phyloP scores from a whole-genome alignment of 495 filamentous ascomycete genomes.

The Neurospora sp. region DNA sequence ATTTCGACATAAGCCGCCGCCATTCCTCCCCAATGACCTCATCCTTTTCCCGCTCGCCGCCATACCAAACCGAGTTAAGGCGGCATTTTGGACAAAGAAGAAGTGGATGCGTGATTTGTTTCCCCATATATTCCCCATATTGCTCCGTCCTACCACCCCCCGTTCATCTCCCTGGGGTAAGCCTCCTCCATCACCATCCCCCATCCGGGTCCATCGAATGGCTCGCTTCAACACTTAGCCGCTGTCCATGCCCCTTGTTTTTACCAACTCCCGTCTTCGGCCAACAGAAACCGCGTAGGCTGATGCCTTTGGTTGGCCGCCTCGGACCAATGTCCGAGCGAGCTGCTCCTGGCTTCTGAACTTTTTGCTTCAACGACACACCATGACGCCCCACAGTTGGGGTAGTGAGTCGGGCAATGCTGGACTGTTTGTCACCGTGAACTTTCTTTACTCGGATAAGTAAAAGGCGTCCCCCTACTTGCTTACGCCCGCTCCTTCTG shows the following conservation, averaged over 20 bases:
- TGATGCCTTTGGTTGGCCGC: not conserved
- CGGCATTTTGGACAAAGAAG: conserved; percentile 5
- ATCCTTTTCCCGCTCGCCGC: conserved; percentile 4
- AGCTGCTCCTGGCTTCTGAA: conserved; percentile 9
- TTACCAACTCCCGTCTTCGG: not conserved
- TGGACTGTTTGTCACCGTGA: not conserved
- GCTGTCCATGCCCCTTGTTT: not conserved
- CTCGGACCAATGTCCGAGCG: conserved; percentile 31
- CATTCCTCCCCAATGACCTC: not conserved
- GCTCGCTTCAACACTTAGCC: not conserved
- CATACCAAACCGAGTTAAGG: not conserved
- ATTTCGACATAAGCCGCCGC: not conserved
- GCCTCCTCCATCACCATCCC: not conserved
- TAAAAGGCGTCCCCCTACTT: not conserved
- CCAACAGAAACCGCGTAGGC: not conserved
- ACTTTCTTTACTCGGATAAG: not conserved
- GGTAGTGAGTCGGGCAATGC: not conserved
- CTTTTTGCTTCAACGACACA: not conserved
- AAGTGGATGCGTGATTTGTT: conserved; percentile 27
- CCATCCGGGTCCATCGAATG: not conserved
- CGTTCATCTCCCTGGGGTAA: conserved; percentile 3
- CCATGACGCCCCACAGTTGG: not conserved
- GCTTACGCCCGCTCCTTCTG: not conserved
- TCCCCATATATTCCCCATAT: conserved; percentile 25
- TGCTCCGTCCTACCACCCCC: conserved; percentile 20